Conservation (phyloP, 2,329 filamentous ascomycete species). For the Aschersonia sp. region DNA sequence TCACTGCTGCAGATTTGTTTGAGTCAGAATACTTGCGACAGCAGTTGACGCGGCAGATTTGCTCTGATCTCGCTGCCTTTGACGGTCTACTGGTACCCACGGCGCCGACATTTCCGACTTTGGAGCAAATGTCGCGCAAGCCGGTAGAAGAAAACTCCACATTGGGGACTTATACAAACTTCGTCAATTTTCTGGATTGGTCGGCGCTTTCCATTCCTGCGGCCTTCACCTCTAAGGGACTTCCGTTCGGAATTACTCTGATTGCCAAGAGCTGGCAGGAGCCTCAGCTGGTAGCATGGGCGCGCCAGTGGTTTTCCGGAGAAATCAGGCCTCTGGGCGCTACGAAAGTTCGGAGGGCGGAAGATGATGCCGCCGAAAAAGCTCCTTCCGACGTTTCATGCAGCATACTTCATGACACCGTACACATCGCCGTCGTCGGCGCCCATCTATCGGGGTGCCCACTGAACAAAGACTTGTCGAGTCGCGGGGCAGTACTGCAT, state of each 20-base stretch:
- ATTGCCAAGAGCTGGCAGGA: slow-evolving; percentile 22
- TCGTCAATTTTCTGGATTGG: slow-evolving; percentile 45
- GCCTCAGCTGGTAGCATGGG: slow-evolving; percentile 13
- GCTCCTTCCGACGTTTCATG: no score
- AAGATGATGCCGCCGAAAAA: no score
- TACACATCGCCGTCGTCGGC: slow-evolving; percentile 17
- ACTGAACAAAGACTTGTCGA: slow-evolving; percentile 17
- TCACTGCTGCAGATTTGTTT: slow-evolving; percentile 31
- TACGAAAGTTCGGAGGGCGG: slow-evolving; percentile 6
- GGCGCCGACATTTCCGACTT: slow-evolving; percentile 33
- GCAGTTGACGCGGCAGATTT: slow-evolving; percentile 24
- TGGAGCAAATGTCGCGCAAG: slow-evolving; percentile 33
- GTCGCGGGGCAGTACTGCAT: slow-evolving; percentile 13
- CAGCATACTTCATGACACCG: background rate
- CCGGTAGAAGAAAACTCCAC: slow-evolving; percentile 38
- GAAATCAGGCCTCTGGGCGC: slow-evolving; percentile 12
- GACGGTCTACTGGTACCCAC: slow-evolving; percentile 42
- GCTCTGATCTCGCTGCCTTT: slow-evolving; percentile 23
- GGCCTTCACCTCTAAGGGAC: slow-evolving; percentile 19
- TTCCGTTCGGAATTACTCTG: slow-evolving; percentile 23
- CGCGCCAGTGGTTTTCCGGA: slow-evolving; percentile 13
- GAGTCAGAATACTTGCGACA: slow-evolving; percentile 21
- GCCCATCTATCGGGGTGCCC: slow-evolving; percentile 20
- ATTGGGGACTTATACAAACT: slow-evolving; percentile 43
- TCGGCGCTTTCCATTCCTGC: slow-evolving; percentile 38